These are phyloP conservation scores for Candida buenavistaensis DNA, from an alignment of 1,139 yeast species.

Conservation along the genomic window DNA sequence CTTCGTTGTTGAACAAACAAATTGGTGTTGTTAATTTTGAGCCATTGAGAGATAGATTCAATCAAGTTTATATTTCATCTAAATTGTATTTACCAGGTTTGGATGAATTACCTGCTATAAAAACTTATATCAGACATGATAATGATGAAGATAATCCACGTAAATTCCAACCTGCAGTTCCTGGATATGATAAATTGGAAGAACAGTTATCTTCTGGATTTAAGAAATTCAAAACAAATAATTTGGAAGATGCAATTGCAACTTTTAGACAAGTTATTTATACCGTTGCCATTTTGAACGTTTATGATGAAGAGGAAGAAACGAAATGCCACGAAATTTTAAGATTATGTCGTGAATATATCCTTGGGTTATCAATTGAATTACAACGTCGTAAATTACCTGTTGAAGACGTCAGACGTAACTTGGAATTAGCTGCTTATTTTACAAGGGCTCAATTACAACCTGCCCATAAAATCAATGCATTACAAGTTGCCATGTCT, in stretches of 20 bases:
- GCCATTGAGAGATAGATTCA: constrained; percentile 79
- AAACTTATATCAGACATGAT: constrained; percentile 66
- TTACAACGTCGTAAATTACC: constrained; percentile 81
- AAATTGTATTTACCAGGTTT: constrained; percentile 75
- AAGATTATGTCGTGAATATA: constrained; percentile 81
- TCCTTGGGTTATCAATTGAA: constrained; percentile 88
- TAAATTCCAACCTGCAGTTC: constrained; percentile 62
- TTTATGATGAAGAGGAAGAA: constrained; percentile 72
- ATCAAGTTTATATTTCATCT: constrained; percentile 79
- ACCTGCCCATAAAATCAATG: constrained; percentile 80
- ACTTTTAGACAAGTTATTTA: constrained; percentile 80
- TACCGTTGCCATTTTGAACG: constrained; percentile 70
- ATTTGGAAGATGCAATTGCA: constrained; percentile 75
- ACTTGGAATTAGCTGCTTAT: constrained; percentile 92
- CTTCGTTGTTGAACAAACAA: constrained; percentile 86
- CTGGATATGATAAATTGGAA: constrained; percentile 74
- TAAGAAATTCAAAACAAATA: constrained; percentile 79
- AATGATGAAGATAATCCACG: constrained; percentile 58
- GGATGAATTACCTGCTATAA: constrained; percentile 68
- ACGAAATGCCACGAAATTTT: constrained; percentile 72
- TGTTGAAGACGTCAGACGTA: constrained; percentile 71
- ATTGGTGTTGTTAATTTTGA: constrained; percentile 83
- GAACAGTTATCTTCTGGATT: constrained; percentile 72
- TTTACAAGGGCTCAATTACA: constrained; percentile 85
- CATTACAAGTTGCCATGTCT: constrained; percentile 93